Evolutionary conservation across 495 filamentous ascomycete species (phyloP).

Genomic region (Hypoxylon trugodes): DNA sequence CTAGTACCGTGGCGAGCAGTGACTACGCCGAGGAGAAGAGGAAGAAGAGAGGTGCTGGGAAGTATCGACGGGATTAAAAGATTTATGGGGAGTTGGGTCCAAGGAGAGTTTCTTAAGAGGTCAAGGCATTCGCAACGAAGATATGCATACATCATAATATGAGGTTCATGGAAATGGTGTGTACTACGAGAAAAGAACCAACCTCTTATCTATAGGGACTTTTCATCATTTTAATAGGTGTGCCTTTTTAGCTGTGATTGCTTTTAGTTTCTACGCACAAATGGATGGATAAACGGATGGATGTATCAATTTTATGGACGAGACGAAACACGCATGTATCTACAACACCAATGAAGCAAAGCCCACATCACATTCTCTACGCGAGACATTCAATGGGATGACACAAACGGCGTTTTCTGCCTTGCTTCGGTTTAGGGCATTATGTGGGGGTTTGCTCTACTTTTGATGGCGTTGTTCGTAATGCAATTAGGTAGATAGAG

Average conservation of each 20-base stretch:
- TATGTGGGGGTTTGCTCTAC: neutral
- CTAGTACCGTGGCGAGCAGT: conserved; percentile 47
- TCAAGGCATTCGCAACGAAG: too few relatives aligned
- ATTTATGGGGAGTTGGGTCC: neutral
- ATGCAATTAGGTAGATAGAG: conserved; percentile 14
- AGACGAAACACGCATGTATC: conserved; percentile 11
- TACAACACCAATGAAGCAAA: neutral
- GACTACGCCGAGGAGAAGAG: conserved; percentile 58
- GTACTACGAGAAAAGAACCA: too few relatives aligned
- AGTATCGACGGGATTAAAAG: conserved; percentile 60
- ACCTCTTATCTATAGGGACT: too few relatives aligned
- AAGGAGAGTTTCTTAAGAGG: too few relatives aligned
- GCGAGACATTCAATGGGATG: neutral
- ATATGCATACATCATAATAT: too few relatives aligned
- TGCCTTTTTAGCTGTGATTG: neutral
- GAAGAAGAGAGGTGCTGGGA: conserved; percentile 57
- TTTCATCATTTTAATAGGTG: neutral
- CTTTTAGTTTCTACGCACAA: neutral
- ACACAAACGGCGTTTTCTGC: neutral
- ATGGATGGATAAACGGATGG: conserved; percentile 2
- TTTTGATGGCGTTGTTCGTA: conserved; percentile 5
- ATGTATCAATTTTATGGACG: too few relatives aligned
- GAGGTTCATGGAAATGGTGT: too few relatives aligned
- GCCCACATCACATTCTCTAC: neutral
- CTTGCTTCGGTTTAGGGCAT: too few relatives aligned